Conservation (phyloP, 1,139 yeast species). For the Debaryomyces fabryi region DNA sequence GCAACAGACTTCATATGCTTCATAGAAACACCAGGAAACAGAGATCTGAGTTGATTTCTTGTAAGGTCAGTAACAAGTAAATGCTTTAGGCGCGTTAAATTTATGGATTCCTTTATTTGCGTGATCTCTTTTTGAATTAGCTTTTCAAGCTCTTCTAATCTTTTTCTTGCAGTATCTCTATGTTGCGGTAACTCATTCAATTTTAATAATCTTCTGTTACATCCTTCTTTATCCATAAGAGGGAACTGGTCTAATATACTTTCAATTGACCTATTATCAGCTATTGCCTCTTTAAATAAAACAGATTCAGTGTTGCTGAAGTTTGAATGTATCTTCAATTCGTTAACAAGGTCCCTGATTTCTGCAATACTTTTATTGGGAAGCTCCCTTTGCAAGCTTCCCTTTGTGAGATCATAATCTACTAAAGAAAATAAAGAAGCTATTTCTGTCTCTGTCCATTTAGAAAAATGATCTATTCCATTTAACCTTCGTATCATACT, state of each 20-base stretch:
- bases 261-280: neutral
- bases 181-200: neutral
- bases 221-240: neutral
- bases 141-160: neutral
- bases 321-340: neutral
- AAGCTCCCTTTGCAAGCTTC: slow-evolving; percentile 12
- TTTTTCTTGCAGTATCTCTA: neutral
- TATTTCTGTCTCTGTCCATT: neutral
- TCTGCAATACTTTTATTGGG: slow-evolving; percentile 17
- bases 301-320: neutral
- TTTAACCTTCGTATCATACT: neutral
- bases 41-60: slow-evolving; percentile 7
- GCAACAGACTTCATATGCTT: slow-evolving; percentile 10
- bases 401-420: neutral
- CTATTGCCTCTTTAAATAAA: neutral
- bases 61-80: slow-evolving; percentile 18
- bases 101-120: slow-evolving; percentile 1
- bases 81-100: slow-evolving; percentile 7
- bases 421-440: neutral
- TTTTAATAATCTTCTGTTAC: neutral
- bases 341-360: slow-evolving; percentile 6
- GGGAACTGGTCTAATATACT: slow-evolving; percentile 4
- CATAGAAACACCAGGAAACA: slow-evolving; percentile 14
- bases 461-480: neutral
- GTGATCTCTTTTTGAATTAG: neutral